These are phyloP conservation scores for Ascodesmis nigricans DNA, from an alignment of 495 filamentous ascomycete genomes.

Conservation along the genomic window DNA sequence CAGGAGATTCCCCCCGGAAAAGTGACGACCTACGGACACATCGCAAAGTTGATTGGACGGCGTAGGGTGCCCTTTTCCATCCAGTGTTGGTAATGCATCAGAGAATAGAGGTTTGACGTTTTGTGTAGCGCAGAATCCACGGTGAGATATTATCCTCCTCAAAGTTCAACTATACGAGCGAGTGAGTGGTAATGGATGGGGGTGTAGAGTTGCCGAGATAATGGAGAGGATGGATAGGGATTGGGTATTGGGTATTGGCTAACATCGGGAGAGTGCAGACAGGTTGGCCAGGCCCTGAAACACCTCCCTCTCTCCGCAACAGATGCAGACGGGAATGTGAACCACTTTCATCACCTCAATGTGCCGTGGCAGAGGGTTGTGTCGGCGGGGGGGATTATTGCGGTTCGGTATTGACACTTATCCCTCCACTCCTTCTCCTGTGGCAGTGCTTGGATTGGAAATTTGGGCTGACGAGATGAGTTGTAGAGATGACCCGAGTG, in stretches of 20 bases:
- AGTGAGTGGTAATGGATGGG: too few relatives aligned
- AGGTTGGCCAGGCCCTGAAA: slow-evolving; percentile 77
- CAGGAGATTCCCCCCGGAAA: slow-evolving; percentile 42
- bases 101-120: too few relatives aligned
- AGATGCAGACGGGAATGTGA: slow-evolving; percentile 19
- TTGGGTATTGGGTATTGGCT: too few relatives aligned
- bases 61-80: slow-evolving; percentile 28
- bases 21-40: slow-evolving; percentile 76
- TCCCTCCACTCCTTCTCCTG: background rate
- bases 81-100: background rate
- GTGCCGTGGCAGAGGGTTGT: slow-evolving; percentile 93
- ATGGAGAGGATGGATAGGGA: too few relatives aligned
- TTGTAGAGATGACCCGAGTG: slow-evolving; percentile 39
- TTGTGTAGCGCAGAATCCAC: background rate
- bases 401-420: slow-evolving; percentile 38
- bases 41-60: slow-evolving; percentile 56
- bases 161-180: background rate
- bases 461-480: background rate
- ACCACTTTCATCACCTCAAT: slow-evolving; percentile 41
- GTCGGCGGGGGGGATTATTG: slow-evolving; percentile 65
- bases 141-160: background rate
- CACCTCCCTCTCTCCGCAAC: slow-evolving; percentile 38
- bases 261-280: slow-evolving; percentile 33
- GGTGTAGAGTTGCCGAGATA: too few relatives aligned
- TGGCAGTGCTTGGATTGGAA: background rate